Percentiles rank a stretch among this genome's conserved stretches.
Evolutionary conservation across 371 early-diverging fungal species (phyloP).

Genomic region (Rhizopus delemar): DNA sequence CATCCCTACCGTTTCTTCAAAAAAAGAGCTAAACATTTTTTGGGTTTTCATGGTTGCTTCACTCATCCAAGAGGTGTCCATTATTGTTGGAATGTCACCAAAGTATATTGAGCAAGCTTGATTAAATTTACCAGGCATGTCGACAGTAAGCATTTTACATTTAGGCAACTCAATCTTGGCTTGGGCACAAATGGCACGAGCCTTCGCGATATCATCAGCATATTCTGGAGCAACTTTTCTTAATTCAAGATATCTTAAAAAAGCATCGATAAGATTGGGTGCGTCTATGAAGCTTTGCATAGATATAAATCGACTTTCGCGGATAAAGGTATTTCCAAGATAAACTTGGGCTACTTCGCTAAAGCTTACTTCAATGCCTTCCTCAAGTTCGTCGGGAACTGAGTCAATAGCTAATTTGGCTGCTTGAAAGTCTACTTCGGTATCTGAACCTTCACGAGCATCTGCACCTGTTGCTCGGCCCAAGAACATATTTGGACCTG

Average conservation of each 20-base stretch:
- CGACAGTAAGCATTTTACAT: constrained; percentile 39
- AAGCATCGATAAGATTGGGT: constrained; percentile 49
- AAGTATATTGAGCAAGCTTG: constrained; percentile 51
- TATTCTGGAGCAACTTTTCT: constrained; percentile 61
- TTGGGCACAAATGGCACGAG: constrained; percentile 42
- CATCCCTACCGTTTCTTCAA: constrained; percentile 27
- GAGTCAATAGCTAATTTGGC: constrained; percentile 47
- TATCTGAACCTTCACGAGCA: constrained; percentile 39
- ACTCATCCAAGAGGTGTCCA: constrained; percentile 35
- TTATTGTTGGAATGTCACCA: constrained; percentile 31
- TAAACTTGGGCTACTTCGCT: constrained; percentile 60
- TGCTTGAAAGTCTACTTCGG: constrained; percentile 51
- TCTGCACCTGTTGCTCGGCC: constrained; percentile 46
- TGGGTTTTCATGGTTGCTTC: constrained; percentile 22
- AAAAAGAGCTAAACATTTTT: constrained; percentile 29
- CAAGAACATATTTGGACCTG: constrained; percentile 58
- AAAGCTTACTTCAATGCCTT: constrained; percentile 50
- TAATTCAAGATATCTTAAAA: constrained; percentile 57
- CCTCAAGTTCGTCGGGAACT: constrained; percentile 53
- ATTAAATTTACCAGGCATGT: constrained; percentile 50
- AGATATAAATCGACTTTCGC: constrained; percentile 44
- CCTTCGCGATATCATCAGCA: constrained; percentile 47
- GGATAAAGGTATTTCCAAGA: constrained; percentile 53
- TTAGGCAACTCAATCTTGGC: constrained; percentile 56
- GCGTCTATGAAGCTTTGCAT: constrained; percentile 49